Percentiles rank a stretch among this genome's conserved stretches.
Evolutionary conservation across 345 rosid species (phyloP).

Genomic region (Gynandropsis gynandra): DNA sequence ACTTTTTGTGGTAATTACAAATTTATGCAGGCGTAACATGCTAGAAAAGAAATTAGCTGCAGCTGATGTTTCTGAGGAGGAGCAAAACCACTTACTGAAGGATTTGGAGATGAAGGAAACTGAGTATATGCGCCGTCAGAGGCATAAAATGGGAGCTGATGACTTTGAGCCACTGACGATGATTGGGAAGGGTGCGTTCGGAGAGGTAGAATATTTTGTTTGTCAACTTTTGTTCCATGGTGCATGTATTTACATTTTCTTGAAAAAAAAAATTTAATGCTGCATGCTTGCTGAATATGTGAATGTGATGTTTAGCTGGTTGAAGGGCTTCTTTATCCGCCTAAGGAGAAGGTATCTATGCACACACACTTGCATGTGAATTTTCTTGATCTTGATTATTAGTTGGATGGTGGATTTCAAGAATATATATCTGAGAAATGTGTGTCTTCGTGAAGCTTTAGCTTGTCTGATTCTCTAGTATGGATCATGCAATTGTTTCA

Average conservation of each 20-base stretch:
- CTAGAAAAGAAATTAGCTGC: conserved; percentile 97
- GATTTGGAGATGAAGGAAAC: conserved; percentile 92
- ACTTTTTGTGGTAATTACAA: conserved; percentile 12
- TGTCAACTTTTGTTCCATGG: not conserved
- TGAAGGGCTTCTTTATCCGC: not conserved
- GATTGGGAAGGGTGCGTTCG: conserved; percentile 99
- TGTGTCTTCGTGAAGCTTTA: not conserved
- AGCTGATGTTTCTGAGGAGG: conserved; percentile 95
- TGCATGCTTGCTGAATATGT: conserved; percentile 1
- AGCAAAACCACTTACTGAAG: conserved; percentile 75
- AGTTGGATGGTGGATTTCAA: not conserved
- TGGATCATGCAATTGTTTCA: not conserved
- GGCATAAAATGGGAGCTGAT: conserved; percentile 98
- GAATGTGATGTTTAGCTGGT: not conserved
- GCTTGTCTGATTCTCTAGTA: not conserved
- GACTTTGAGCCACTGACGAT: conserved; percentile 97
- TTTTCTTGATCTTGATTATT: not conserved
- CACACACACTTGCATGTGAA: not conserved
- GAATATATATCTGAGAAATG: not conserved
- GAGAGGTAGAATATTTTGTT: conserved; percentile 55
- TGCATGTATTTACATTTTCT: not conserved
- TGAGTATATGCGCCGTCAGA: conserved; percentile 92
- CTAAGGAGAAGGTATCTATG: not conserved
- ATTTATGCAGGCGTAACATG: conserved; percentile 61
- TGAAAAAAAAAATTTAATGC: conserved; percentile 1